Evolutionary conservation across 2,329 filamentous ascomycete genomes (phyloP).

Genomic region (Fusarium udum): DNA sequence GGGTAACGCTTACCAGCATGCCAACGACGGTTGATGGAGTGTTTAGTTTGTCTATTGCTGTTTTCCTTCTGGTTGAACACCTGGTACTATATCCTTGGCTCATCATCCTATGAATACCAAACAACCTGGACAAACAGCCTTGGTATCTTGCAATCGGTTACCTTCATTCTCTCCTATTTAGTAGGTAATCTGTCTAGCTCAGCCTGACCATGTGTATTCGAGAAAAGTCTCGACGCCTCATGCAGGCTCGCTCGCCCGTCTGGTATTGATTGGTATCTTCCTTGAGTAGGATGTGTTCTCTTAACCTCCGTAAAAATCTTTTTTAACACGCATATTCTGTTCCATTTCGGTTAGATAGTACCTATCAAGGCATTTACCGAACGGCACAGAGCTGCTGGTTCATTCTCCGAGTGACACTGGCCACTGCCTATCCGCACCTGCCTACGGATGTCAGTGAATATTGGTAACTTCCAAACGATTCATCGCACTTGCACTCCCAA

Average conservation of each 20-base stretch:
- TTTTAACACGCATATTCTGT: not conserved
- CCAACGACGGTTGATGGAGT: not conserved
- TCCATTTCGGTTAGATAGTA: not conserved
- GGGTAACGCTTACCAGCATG: not conserved
- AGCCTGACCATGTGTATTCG: not conserved
- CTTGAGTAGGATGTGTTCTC: not conserved
- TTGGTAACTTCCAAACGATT: not conserved
- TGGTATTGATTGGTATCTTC: constrained; percentile 17
- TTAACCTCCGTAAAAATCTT: not conserved
- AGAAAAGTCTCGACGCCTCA: not conserved
- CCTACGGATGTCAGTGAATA: constrained; percentile 7
- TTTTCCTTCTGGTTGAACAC: not conserved
- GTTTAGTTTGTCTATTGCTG: not conserved
- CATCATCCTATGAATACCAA: not conserved
- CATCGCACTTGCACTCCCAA: constrained; percentile 2
- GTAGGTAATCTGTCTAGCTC: not conserved
- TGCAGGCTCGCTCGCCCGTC: constrained; percentile 26
- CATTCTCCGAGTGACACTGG: constrained; percentile 9
- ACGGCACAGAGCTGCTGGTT: not conserved
- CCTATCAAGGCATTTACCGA: not conserved
- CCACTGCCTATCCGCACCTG: constrained; percentile 6
- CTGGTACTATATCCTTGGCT: not conserved
- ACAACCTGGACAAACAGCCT: not conserved
- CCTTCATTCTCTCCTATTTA: not conserved
- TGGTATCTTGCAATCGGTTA: not conserved